phyloP scores from a whole-genome alignment of 805 yeast species.

The Scheffersomyces ergatensis region DNA sequence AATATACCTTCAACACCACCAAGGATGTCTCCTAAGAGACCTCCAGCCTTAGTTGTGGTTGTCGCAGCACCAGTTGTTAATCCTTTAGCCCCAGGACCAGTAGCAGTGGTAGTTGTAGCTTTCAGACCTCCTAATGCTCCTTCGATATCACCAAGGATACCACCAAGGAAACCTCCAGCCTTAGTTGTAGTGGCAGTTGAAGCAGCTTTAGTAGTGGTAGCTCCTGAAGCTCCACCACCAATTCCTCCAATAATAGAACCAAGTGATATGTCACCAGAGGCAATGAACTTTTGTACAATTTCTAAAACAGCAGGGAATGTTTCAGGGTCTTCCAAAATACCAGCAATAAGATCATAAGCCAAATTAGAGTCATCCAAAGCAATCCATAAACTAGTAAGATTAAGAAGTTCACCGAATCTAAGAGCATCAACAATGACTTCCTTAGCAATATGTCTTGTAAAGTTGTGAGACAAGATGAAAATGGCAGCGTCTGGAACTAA shows the following conservation, averaged over 20 bases:
- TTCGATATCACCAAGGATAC: neutral
- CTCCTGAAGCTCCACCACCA: neutral
- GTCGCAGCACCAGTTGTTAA: slow-evolving; percentile 1
- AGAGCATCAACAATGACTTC: slow-evolving; percentile 14
- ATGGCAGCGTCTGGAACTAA: slow-evolving; percentile 21
- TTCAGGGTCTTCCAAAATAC: slow-evolving; percentile 16
- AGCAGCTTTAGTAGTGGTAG: neutral
- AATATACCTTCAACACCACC: no score
- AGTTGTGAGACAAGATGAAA: slow-evolving; percentile 20
- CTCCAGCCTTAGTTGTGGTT: slow-evolving; percentile 2
- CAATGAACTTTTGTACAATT: slow-evolving; percentile 17
- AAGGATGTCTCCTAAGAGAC: no score
- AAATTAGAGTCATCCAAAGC: slow-evolving; percentile 30
- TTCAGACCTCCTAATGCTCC: no score
- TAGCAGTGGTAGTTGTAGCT: neutral
- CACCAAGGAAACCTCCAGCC: neutral
- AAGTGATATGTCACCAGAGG: slow-evolving; percentile 14
- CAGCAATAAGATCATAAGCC: slow-evolving; percentile 23
- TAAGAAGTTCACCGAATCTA: slow-evolving; percentile 11
- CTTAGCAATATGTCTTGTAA: slow-evolving; percentile 16
- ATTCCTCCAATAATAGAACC: slow-evolving; percentile 1
- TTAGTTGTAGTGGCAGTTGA: neutral
- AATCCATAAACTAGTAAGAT: slow-evolving; percentile 23
- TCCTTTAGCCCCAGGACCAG: slow-evolving; percentile 1
- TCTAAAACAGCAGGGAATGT: slow-evolving; percentile 21